phyloP scores from a whole-genome alignment of 2,329 filamentous ascomycete genomes.

The Cordyceps cicadae region DNA sequence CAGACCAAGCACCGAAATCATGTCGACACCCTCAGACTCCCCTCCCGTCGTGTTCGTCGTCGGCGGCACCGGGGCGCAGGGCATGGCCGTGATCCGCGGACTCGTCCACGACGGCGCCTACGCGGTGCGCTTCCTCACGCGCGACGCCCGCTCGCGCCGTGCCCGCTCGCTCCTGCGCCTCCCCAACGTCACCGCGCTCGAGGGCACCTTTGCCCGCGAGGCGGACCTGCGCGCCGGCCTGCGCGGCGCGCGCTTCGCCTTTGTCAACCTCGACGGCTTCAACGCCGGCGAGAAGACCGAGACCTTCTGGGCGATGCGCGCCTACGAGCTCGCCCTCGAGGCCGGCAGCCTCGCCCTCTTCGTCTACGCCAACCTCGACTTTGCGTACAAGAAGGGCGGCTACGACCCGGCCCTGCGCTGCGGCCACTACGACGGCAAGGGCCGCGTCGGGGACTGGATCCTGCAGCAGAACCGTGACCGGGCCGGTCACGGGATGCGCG shows the following conservation, averaged over 20 bases:
- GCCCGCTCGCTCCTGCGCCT: conserved; percentile 34
- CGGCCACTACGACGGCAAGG: conserved; percentile 42
- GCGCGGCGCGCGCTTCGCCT: conserved; percentile 38
- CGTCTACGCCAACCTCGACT: conserved; percentile 42
- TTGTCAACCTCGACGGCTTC: conserved; percentile 47
- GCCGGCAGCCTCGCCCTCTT: conserved; percentile 34
- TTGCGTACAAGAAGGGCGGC: conserved; percentile 36
- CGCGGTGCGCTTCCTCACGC: conserved; percentile 38
- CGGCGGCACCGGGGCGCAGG: conserved; percentile 44
- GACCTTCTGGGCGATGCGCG: conserved; percentile 38
- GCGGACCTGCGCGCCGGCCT: conserved; percentile 34
- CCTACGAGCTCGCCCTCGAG: conserved; percentile 34
- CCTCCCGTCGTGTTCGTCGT: conserved; percentile 29
- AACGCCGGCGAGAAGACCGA: conserved; percentile 45
- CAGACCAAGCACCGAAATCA: not conserved
- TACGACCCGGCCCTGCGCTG: conserved; percentile 36
- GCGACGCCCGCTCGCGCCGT: conserved; percentile 32
- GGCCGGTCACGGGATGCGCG: conserved; percentile 22
- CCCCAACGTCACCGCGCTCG: conserved; percentile 37
- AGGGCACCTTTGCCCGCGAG: conserved; percentile 41
- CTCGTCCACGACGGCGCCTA: conserved; percentile 35
- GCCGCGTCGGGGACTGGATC: conserved; percentile 37
- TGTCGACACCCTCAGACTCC: not conserved
- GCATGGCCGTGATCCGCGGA: conserved; percentile 37
- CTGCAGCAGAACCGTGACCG: conserved; percentile 28